Percentiles rank a stretch among this genome's conserved stretches.
Conservation (phyloP, 192 early-diverging fungal genomes). For the Dissophora globulifera region DNA sequence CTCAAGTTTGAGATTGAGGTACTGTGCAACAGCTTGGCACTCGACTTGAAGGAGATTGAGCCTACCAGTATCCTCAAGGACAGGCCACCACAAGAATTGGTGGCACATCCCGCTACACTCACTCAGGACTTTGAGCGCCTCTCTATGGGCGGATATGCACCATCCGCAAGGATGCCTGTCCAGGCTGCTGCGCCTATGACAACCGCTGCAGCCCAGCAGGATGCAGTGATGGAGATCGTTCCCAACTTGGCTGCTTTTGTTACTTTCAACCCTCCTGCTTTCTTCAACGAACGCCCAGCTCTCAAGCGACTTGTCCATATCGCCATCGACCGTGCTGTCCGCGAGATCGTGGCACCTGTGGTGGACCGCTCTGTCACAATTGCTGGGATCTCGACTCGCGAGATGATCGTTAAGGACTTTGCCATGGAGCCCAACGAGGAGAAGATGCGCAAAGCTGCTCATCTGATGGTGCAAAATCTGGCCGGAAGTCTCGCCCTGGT, state of each 20-base stretch:
- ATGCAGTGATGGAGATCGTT: constrained; percentile 29
- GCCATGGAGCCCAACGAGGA: constrained; percentile 94
- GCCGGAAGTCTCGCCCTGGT: constrained; percentile 90
- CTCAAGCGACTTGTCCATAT: constrained; percentile 89
- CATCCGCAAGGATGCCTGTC: constrained; percentile 35
- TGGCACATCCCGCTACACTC: constrained; percentile 27
- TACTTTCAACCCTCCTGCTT: constrained; percentile 83
- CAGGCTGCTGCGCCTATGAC: constrained; percentile 15
- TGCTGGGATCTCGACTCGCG: constrained; percentile 90
- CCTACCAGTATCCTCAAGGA: constrained; percentile 75
- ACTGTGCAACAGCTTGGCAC: constrained; percentile 88
- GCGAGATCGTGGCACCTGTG: constrained; percentile 89
- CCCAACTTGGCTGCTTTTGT: constrained; percentile 76
- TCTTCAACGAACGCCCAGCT: constrained; percentile 87
- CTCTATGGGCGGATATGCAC: constrained; percentile 45
- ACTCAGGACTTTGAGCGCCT: constrained; percentile 54
- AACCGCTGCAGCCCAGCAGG: constrained; percentile 16
- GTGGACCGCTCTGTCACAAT: constrained; percentile 95
- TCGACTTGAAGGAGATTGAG: constrained; percentile 86
- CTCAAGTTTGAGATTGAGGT: constrained; percentile 99
- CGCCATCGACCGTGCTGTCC: constrained; percentile 89
- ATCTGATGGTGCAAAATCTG: constrained; percentile 94
- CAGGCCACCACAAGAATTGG: constrained; percentile 59
- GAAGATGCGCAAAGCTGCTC: constrained; percentile 92
- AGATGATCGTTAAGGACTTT: constrained; percentile 96